Percentiles rank a stretch among this genome's conserved stretches.
phyloP scores from a whole-genome alignment of 2,329 filamentous ascomycete genomes.

The Scedosporium dehoogii region DNA sequence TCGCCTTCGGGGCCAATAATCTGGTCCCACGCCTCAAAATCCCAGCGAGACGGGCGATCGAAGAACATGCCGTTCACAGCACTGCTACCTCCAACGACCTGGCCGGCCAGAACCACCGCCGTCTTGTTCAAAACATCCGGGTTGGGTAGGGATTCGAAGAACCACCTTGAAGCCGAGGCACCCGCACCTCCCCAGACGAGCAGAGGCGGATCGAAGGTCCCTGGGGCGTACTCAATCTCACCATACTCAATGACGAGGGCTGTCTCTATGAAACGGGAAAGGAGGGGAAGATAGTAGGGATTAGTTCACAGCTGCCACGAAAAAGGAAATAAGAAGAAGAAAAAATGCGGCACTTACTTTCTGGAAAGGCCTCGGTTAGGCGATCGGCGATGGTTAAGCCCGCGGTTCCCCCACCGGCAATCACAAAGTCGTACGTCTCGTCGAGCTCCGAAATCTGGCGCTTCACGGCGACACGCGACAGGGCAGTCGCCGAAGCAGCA shows the following conservation, averaged over 20 bases:
- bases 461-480: neutral
- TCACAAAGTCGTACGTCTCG: slow-evolving; percentile 19
- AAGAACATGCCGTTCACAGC: slow-evolving; percentile 28
- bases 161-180: slow-evolving; percentile 12
- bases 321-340: neutral
- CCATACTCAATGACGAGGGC: slow-evolving; percentile 13
- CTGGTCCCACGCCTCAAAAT: slow-evolving; percentile 25
- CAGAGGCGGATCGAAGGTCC: slow-evolving; percentile 17
- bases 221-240: slow-evolving; percentile 14
- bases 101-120: slow-evolving; percentile 19
- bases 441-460: slow-evolving; percentile 4
- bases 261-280: slow-evolving; percentile 9
- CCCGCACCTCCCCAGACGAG: slow-evolving; percentile 8
- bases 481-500: neutral
- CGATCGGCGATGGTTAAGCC: slow-evolving; percentile 25
- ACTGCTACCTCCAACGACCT: slow-evolving; percentile 24
- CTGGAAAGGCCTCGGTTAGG: slow-evolving; percentile 22
- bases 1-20: slow-evolving; percentile 16
- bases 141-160: slow-evolving; percentile 15
- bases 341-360: slow-evolving; percentile 12
- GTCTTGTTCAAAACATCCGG: slow-evolving; percentile 16
- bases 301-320: neutral
- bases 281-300: neutral
- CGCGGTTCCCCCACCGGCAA: slow-evolving; percentile 25
- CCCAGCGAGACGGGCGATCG: slow-evolving; percentile 22